Percentiles rank a stretch among this genome's conserved stretches.
phyloP scores from a whole-genome alignment of 139 green algal species.

The Haematococcus sp. region DNA sequence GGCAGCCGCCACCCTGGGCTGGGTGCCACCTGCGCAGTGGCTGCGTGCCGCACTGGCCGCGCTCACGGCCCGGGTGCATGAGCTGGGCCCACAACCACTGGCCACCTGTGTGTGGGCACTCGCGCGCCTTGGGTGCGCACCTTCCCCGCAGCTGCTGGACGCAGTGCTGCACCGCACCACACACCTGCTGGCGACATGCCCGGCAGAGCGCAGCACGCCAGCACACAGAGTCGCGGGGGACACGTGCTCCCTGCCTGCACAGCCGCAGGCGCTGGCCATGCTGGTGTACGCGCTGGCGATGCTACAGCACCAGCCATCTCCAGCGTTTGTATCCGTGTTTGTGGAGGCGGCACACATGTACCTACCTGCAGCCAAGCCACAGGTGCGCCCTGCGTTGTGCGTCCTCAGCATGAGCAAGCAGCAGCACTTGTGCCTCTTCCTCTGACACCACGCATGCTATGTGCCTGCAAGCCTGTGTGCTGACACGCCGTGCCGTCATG shows the following conservation, averaged over 20 bases:
- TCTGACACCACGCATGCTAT: too few species aligned
- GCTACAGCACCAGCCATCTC: background rate
- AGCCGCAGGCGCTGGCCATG: constrained; percentile 3
- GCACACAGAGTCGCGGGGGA: background rate
- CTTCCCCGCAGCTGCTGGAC: background rate
- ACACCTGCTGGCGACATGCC: too few species aligned
- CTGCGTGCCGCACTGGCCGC: background rate
- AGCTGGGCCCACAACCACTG: background rate
- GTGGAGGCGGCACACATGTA: background rate
- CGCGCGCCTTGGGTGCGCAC: background rate
- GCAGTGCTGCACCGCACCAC: background rate
- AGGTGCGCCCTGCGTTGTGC: background rate
- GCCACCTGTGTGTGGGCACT: background rate
- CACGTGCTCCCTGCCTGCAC: background rate
- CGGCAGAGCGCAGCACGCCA: too few species aligned
- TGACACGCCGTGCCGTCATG: too few species aligned
- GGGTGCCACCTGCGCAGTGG: background rate
- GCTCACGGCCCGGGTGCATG: background rate
- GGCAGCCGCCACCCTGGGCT: background rate
- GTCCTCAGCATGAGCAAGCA: background rate
- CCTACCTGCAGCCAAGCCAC: background rate
- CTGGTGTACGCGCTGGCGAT: background rate
- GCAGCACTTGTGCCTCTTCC: too few species aligned
- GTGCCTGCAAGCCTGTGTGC: too few species aligned
- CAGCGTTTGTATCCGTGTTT: background rate